These are phyloP conservation scores for Emydomyces testavorans DNA, from an alignment of 2,329 filamentous ascomycete species.

Conservation along the genomic window DNA sequence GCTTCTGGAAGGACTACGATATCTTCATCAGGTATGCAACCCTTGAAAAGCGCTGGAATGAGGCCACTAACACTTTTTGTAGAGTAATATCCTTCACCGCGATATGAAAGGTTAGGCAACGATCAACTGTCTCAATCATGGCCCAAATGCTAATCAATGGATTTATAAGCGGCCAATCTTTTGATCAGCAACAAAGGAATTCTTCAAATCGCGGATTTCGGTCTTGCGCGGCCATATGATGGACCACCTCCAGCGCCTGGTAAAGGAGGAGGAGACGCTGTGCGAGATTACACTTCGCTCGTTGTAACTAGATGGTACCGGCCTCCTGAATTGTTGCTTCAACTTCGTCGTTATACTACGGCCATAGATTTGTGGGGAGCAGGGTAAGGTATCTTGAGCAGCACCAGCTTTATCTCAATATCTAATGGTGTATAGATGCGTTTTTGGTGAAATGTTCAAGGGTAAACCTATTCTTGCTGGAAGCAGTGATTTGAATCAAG, in stretches of 20 bases:
- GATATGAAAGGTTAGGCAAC: constrained; percentile 66
- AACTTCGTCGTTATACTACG: constrained; percentile 84
- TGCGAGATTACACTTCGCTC: constrained; percentile 85
- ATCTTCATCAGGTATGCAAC: constrained; percentile 60
- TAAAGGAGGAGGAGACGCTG: constrained; percentile 69
- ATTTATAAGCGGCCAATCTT: constrained; percentile 65
- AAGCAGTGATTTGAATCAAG: constrained; percentile 77
- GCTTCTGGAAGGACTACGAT: constrained; percentile 75
- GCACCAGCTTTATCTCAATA: constrained; percentile 16
- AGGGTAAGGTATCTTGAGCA: constrained; percentile 50
- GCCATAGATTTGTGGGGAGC: constrained; percentile 98
- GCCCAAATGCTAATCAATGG: constrained; percentile 2
- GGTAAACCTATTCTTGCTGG: constrained; percentile 86
- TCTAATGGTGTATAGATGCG: constrained; percentile 51
- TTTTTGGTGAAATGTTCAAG: constrained; percentile 95
- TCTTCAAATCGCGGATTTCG: constrained; percentile 94
- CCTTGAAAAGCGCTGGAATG: neutral
- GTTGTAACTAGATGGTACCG: constrained; percentile 97
- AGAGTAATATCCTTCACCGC: constrained; percentile 74
- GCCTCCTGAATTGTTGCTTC: constrained; percentile 80
- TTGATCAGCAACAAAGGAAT: constrained; percentile 91
- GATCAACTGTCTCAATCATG: neutral
- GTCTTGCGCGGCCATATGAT: constrained; percentile 84
- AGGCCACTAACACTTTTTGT: constrained; percentile 13
- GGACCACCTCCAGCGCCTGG: constrained; percentile 67